Conservation (phyloP, 768 basidiomycete species). For the Xerocomellus intermedius region DNA sequence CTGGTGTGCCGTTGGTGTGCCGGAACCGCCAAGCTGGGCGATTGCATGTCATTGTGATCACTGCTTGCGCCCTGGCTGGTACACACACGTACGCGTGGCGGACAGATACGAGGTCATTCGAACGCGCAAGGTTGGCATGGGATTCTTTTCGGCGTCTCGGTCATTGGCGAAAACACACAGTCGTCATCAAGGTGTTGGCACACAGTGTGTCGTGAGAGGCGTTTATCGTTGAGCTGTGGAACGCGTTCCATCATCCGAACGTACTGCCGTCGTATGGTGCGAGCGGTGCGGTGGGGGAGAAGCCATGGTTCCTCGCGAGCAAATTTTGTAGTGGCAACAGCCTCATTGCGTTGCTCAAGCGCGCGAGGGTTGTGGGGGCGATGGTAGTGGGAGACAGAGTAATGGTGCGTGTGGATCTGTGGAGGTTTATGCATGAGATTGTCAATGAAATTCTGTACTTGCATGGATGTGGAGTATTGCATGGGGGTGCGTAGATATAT, state of each 20-base stretch:
- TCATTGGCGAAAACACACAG: slow-evolving; percentile 60
- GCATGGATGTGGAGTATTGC: slow-evolving; percentile 64
- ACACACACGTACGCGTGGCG: background rate
- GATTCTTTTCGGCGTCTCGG: slow-evolving; percentile 80
- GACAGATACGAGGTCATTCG: slow-evolving; percentile 71
- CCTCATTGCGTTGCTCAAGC: slow-evolving; percentile 56
- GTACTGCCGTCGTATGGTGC: slow-evolving; percentile 78
- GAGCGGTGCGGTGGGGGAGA: slow-evolving; percentile 63
- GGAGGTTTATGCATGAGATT: slow-evolving; percentile 69
- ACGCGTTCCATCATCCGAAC: slow-evolving; percentile 61
- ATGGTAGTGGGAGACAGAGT: background rate
- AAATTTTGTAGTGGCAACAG: slow-evolving; percentile 68
- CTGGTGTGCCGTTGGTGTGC: background rate
- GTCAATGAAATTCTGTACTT: slow-evolving; percentile 82
- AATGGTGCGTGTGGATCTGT: slow-evolving; percentile 35
- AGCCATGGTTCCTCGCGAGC: slow-evolving; percentile 79
- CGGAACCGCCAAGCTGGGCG: slow-evolving; percentile 65
- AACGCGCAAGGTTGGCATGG: slow-evolving; percentile 64
- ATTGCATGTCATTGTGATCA: slow-evolving; percentile 41
- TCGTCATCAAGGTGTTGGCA: slow-evolving; percentile 73
- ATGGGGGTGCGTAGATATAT: slow-evolving; percentile 58
- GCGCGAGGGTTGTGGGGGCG: slow-evolving; percentile 6
- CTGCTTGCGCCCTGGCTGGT: background rate
- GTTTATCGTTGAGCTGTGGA: slow-evolving; percentile 75
- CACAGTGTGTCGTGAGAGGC: slow-evolving; percentile 57